Percentiles rank a stretch among this genome's conserved stretches.
These are phyloP conservation scores for Leucocoprinus leucothites DNA, from an alignment of 768 basidiomycete species.

Conservation along the genomic window DNA sequence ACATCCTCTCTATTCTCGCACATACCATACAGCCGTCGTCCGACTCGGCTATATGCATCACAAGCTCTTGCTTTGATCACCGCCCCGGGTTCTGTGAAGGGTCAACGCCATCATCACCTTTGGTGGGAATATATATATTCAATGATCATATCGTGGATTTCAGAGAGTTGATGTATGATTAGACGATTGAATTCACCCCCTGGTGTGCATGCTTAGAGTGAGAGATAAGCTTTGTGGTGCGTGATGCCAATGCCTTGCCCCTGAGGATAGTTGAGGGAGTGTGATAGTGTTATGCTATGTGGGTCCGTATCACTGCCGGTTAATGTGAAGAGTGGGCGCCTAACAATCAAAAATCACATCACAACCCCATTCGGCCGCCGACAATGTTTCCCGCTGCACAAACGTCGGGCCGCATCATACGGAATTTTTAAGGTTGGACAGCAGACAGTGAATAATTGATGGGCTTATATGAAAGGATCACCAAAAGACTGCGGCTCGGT, in stretches of 20 bases:
- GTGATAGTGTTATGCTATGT: conserved; percentile 4
- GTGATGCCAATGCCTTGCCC: not conserved
- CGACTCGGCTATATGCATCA: not conserved
- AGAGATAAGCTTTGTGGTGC: not conserved
- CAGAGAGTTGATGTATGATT: too few relatives aligned
- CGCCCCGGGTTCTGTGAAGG: conserved; percentile 10
- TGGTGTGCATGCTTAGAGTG: too few relatives aligned
- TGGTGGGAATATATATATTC: not conserved
- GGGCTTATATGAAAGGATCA: too few relatives aligned
- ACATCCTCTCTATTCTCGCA: not conserved
- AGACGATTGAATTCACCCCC: too few relatives aligned
- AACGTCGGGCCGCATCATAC: too few relatives aligned
- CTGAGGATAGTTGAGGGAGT: not conserved
- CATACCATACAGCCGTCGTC: not conserved
- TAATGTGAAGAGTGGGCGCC: conserved; percentile 7
- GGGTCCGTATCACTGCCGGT: conserved; percentile 6
- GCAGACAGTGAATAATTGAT: too few relatives aligned
- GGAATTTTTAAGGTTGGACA: too few relatives aligned
- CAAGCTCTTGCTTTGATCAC: not conserved
- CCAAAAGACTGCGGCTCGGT: too few relatives aligned
- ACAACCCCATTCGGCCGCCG: too few relatives aligned
- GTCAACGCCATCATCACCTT: not conserved
- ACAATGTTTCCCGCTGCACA: too few relatives aligned
- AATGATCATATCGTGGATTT: not conserved
- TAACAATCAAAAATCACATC: not conserved